Evolutionary conservation across 768 basidiomycete species (phyloP).

Genomic region (Termitomyces sp.): DNA sequence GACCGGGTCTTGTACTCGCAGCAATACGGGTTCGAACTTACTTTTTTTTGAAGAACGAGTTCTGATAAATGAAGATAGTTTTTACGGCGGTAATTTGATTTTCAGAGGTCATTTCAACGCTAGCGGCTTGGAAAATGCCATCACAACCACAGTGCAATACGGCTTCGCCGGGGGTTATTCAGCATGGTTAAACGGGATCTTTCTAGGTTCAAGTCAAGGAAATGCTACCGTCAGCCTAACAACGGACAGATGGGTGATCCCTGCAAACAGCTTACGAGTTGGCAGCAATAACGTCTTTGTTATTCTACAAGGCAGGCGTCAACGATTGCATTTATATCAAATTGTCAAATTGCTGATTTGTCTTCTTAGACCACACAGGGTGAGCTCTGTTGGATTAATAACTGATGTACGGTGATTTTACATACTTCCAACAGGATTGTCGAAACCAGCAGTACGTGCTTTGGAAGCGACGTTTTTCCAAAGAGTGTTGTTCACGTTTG

Average conservation of each 20-base stretch:
- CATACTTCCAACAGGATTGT: constrained; percentile 31
- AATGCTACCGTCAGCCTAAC: constrained; percentile 40
- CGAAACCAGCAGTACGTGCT: constrained; percentile 45
- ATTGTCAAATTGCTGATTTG: not conserved
- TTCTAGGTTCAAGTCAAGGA: constrained; percentile 49
- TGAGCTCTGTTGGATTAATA: constrained; percentile 17
- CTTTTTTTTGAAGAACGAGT: not conserved
- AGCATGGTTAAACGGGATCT: constrained; percentile 47
- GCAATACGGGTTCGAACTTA: constrained; percentile 43
- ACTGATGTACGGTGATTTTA: not conserved
- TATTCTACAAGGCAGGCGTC: constrained; percentile 31
- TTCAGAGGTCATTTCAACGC: constrained; percentile 56
- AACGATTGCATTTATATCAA: too few species aligned
- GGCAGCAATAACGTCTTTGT: constrained; percentile 43
- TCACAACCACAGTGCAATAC: constrained; percentile 46
- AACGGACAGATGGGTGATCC: constrained; percentile 41
- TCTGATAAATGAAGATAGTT: constrained; percentile 27
- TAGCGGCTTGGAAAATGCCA: constrained; percentile 44
- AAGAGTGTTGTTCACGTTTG: constrained; percentile 16
- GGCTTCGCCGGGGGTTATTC: constrained; percentile 53
- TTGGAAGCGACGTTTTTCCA: not conserved
- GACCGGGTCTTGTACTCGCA: constrained; percentile 48
- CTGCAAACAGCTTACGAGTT: constrained; percentile 30
- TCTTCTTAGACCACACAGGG: constrained; percentile 48
- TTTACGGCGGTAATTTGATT: constrained; percentile 49